Evolutionary conservation across 306 rosid genomes (phyloP), one percentile per base, ranked within the genome.

Genomic region (Fagus crenata): DNA sequence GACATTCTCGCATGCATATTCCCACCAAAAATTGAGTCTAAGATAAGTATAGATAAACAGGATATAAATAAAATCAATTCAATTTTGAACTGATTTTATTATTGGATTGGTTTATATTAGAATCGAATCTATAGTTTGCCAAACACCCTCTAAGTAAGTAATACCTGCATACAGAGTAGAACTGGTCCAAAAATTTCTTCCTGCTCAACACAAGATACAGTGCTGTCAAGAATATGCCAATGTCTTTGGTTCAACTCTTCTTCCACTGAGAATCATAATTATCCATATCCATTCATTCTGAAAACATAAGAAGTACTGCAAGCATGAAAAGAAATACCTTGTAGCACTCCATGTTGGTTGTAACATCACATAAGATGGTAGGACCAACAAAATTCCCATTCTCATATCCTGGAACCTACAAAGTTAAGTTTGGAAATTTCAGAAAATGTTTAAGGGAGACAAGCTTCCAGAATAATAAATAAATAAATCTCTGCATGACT

Each of bases 111-210:
- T 9, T 7, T 46, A 46, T 46, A 9, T 46, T 46, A 46, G 51
- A 46, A 46, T 46, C 11, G 51, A 46, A 46, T 46, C 49, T 46
- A 46, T 13, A 46, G 51, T 46, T 46, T 46, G 51, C 51, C 51
- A 46, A 46, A 46, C 0, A 46, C 51, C 51, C 14, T 13, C 63
- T 39, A 69, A 83, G 35, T 4, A 53, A 49, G 41, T 55, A 80
- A 69, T 77, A 90, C 96, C 96, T 90, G 89, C 91, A 90, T 81
- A 78, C 90, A 87, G 56, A 89, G 86, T 49, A 90, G 88, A 81
- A 87, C 87, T 36, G 96, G 93, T 82, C 93, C 93, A 77, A 80
- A 89, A 75, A 77, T 85, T 83, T 90, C 96, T 78, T 90, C 96
- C 93, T 90, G 96, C 74, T 49, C 69, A 81, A 55, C 14, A 79